phyloP scores from a whole-genome alignment of 768 basidiomycete genomes.

The Macrolepiota fuliginosa region DNA sequence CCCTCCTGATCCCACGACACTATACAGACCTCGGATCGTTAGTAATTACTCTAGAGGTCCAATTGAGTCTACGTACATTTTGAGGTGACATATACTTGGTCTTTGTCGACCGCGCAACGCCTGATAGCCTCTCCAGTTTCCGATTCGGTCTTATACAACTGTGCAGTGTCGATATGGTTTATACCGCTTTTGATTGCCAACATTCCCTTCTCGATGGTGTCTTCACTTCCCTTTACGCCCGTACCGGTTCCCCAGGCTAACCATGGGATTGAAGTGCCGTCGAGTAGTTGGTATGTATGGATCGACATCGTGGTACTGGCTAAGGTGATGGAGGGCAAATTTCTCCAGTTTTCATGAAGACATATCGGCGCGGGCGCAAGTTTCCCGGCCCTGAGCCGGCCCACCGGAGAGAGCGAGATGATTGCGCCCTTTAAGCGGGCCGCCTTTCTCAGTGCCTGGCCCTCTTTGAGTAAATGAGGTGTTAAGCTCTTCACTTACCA shows the following conservation, averaged over 20 bases:
- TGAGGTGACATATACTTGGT: conserved; percentile 49
- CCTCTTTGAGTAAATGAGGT: too few species aligned
- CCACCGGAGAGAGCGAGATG: too few species aligned
- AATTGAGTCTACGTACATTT: conserved; percentile 24
- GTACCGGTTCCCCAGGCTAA: conserved; percentile 47
- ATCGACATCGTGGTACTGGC: conserved; percentile 1
- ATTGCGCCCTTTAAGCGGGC: too few species aligned
- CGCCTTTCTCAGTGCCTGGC: too few species aligned
- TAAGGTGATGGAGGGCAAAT: neutral
- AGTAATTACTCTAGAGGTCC: neutral
- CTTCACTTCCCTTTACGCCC: conserved; percentile 25
- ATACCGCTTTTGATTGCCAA: conserved; percentile 39
- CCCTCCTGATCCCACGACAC: neutral
- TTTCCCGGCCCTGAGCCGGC: too few species aligned
- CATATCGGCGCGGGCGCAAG: neutral
- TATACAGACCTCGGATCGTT: neutral
- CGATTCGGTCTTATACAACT: conserved; percentile 44
- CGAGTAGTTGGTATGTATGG: conserved; percentile 23
- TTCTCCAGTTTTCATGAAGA: neutral
- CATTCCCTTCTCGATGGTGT: conserved; percentile 27
- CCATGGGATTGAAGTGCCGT: conserved; percentile 29
- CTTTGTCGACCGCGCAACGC: conserved; percentile 23
- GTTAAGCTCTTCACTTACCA: too few species aligned
- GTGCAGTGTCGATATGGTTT: conserved; percentile 52
- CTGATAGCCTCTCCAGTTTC: conserved; percentile 37